Base-by-base conservation (phyloP, 2,329 filamentous ascomycete species). In the Neophaeococcomyces mojaviensis region DNA sequence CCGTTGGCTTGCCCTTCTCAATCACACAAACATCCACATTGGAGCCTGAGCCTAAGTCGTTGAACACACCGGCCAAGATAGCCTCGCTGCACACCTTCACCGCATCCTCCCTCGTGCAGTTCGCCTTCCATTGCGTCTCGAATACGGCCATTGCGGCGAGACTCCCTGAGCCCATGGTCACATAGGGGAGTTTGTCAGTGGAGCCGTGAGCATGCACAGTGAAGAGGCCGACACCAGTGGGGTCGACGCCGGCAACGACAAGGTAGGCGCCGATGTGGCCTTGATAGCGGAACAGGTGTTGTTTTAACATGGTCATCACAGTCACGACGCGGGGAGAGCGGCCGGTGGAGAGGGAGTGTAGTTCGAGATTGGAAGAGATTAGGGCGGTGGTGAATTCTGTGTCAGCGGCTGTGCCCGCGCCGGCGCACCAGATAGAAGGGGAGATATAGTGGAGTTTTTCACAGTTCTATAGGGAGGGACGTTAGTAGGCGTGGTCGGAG, bases 401-500 rank as follows among this genome's bases (percentile, higher is more conserved):
- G 69, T 98, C 92, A 61, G 92, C 92, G 52, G 92, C 92, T 42
- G 92, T 98, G 68, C 94, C 92, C 58, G 92, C 94, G 59, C 92
- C 92, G 8, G 92, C 92, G 71, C 92, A 98, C 92, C 92, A 98
- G 70, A 98, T 98, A 69, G 96, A 88, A 49, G 92, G 90, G 35
- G 92, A 78, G 68, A 98, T 98, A 77, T 94, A 98, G 74, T 98
- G 92, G 55, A 98, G 82, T 76, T 98, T 98, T 74, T 98, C 90
- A 76, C 92, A 97, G 79, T 98, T 98, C 87, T 81, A 59, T 47
- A 16, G 5, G 19, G 10, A 4, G 2, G n/a, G 31, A 24, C 12
- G 33, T 19, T 37, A 37, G 42, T 37, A 33, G 12, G 8, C 18
- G 15, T 40, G 15, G 33, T 35, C n/a, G n/a, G n/a, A n/a, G n/a